A percentile compares a stretch with the other conserved stretches of the same genome.
Conservation (phyloP, 1,284 basidiomycete genomes). For the Trichosporon faecale region DNA sequence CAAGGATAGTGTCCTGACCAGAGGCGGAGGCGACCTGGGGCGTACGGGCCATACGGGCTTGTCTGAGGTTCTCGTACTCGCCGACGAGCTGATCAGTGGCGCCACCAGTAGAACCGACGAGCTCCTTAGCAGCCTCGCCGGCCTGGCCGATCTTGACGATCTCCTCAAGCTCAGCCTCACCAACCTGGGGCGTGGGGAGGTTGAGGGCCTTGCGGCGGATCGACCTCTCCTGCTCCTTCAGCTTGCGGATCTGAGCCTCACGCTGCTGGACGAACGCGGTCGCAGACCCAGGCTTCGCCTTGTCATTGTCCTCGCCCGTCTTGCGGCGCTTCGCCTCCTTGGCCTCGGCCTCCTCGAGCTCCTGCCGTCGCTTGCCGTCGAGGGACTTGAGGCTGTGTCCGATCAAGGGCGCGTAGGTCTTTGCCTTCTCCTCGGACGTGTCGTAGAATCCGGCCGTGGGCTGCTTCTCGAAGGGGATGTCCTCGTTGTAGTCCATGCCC, state of each 20-base stretch:
- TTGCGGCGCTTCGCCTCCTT: slow-evolving; percentile 78
- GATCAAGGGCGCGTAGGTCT: slow-evolving; percentile 78
- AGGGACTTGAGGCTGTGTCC: slow-evolving; percentile 84
- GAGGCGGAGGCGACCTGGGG: slow-evolving; percentile 67
- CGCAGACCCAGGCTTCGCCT: slow-evolving; percentile 61
- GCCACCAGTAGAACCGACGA: slow-evolving; percentile 72
- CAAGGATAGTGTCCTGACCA: slow-evolving; percentile 84
- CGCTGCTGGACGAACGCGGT: slow-evolving; percentile 89
- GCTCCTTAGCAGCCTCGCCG: slow-evolving; percentile 77
- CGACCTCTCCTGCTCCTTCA: slow-evolving; percentile 95
- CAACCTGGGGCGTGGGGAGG: slow-evolving; percentile 87
- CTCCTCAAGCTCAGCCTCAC: slow-evolving; percentile 93
- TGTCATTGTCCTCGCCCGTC: slow-evolving; percentile 50
- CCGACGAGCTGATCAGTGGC: slow-evolving; percentile 82
- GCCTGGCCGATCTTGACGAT: slow-evolving; percentile 98
- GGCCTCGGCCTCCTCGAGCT: slow-evolving; percentile 73
- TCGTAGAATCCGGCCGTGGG: slow-evolving; percentile 95
- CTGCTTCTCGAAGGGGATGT: slow-evolving; percentile 98
- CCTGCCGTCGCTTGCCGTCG: slow-evolving; percentile 80
- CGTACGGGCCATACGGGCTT: slow-evolving; percentile 84
- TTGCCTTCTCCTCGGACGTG: slow-evolving; percentile 89
- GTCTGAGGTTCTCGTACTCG: slow-evolving; percentile 85
- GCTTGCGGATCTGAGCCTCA: slow-evolving; percentile 93
- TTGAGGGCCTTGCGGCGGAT: slow-evolving; percentile 80
- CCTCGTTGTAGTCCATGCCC: slow-evolving; percentile 98